These are phyloP conservation scores for Trichoderma asperelloides DNA, from an alignment of 495 filamentous ascomycete genomes.

Conservation along the genomic window DNA sequence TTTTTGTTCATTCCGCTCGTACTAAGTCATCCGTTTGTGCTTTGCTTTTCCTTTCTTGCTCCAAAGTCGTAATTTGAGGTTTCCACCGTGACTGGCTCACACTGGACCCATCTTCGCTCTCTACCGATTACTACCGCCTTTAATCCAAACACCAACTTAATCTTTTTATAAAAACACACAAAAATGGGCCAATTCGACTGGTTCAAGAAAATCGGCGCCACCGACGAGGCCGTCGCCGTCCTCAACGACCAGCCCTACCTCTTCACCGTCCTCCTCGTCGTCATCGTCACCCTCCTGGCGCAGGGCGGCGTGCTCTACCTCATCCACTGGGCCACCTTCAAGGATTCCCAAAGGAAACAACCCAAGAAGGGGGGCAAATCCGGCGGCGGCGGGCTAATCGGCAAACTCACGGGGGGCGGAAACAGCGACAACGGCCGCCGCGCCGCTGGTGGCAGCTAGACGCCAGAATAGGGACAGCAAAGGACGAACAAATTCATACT, in stretches of 20 bases:
- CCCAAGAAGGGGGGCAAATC: slow-evolving; percentile 26
- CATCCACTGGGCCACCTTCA: slow-evolving; percentile 43
- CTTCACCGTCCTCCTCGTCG: slow-evolving; percentile 41
- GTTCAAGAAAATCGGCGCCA: slow-evolving; percentile 38
- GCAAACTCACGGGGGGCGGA: neutral
- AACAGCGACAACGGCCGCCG: neutral
- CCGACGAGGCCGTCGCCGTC: slow-evolving; percentile 38
- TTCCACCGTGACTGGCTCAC: neutral
- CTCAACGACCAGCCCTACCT: slow-evolving; percentile 45
- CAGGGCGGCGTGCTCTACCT: slow-evolving; percentile 36
- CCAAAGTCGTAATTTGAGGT: neutral
- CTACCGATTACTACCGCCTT: neutral
- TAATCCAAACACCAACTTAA: neutral
- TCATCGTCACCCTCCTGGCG: slow-evolving; percentile 34
- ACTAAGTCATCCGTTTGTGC: neutral
- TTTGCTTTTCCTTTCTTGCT: neutral
- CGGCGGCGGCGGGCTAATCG: neutral
- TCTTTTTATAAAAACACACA: neutral
- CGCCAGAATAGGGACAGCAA: neutral
- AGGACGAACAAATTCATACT: neutral
- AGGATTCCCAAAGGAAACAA: slow-evolving; percentile 44
- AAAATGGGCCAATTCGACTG: slow-evolving; percentile 40
- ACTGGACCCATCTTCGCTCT: neutral
- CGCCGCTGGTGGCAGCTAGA: neutral
- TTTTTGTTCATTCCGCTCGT: neutral